Conservation (phyloP, 805 yeast species). For the Tetrapisispora nanseiensis region DNA sequence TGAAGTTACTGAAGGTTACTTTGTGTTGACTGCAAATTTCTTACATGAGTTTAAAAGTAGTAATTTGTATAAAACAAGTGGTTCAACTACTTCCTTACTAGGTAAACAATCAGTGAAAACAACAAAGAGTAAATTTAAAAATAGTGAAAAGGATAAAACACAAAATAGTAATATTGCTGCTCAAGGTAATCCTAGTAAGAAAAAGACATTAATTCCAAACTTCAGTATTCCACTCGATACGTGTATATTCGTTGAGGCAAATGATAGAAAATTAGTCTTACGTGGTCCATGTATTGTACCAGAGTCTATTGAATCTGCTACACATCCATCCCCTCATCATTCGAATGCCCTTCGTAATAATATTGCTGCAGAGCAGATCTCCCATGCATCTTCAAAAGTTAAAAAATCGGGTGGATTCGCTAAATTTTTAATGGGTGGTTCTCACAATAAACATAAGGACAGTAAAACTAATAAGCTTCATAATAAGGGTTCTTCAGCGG, state of each 20-base stretch:
- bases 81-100: neutral
- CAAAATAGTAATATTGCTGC: neutral
- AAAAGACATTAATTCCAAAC: slow-evolving; percentile 42
- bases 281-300: slow-evolving; percentile 4
- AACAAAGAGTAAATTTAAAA: neutral
- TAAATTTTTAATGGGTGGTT: slow-evolving; percentile 13
- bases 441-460: neutral
- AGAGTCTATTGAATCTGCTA: neutral
- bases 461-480: neutral
- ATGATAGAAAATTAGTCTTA: slow-evolving; percentile 19
- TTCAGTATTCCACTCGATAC: slow-evolving; percentile 34
- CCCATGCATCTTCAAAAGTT: neutral
- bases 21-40: slow-evolving; percentile 56
- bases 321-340: neutral
- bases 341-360: neutral
- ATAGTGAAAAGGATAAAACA: neutral
- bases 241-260: slow-evolving; percentile 26
- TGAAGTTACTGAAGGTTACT: slow-evolving; percentile 41
- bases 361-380: neutral
- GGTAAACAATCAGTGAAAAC: neutral
- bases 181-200: slow-evolving; percentile 8
- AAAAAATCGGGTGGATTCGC: slow-evolving; percentile 11
- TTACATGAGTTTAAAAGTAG: slow-evolving; percentile 53
- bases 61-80: slow-evolving; percentile 20
- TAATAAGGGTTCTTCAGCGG: neutral